Conservation (phyloP, 177 flowering plant genomes). For the Vitis hybrid region DNA sequence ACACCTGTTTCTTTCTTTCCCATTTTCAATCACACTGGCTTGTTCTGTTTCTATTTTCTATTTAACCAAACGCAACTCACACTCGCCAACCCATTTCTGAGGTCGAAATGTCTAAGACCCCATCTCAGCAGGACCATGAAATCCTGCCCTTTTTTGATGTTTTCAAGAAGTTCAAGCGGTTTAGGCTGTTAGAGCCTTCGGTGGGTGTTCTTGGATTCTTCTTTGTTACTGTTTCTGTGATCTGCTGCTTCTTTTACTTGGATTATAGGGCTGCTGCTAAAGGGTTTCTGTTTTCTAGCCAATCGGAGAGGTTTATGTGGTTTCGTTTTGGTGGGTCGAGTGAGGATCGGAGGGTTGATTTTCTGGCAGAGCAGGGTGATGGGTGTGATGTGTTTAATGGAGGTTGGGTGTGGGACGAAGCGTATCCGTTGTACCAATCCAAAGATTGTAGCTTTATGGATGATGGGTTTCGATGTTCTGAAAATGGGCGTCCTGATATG, state of each 20-base stretch:
- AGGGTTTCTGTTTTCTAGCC: conserved; percentile 32
- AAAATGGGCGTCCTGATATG: conserved; percentile 76
- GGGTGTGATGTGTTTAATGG: conserved; percentile 72
- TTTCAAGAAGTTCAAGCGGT: conserved; percentile 53
- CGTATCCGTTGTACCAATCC: conserved; percentile 67
- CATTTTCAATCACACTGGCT: not conserved
- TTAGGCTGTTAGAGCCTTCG: conserved; percentile 51
- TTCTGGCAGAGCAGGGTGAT: conserved; percentile 34
- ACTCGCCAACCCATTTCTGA: conserved; percentile 7
- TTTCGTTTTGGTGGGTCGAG: conserved; percentile 23
- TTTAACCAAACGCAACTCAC: conserved; percentile 2
- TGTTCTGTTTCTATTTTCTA: not conserved
- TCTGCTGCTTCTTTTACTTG: conserved; percentile 61
- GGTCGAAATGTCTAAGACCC: conserved; percentile 32
- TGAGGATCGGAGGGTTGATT: conserved; percentile 28
- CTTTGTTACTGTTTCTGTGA: conserved; percentile 34
- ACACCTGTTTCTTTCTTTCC: conserved; percentile 12
- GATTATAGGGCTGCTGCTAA: conserved; percentile 42
- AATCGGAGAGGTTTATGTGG: conserved; percentile 44
- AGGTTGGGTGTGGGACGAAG: conserved; percentile 86
- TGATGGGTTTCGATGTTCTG: conserved; percentile 76
- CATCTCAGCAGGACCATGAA: conserved; percentile 25
- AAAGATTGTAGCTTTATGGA: conserved; percentile 65
- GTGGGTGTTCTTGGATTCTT: conserved; percentile 57
- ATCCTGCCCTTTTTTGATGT: conserved; percentile 25